Evolutionary conservation across 116 monocot genomes (phyloP).

Genomic region (Phalaenopsis hybrid): DNA sequence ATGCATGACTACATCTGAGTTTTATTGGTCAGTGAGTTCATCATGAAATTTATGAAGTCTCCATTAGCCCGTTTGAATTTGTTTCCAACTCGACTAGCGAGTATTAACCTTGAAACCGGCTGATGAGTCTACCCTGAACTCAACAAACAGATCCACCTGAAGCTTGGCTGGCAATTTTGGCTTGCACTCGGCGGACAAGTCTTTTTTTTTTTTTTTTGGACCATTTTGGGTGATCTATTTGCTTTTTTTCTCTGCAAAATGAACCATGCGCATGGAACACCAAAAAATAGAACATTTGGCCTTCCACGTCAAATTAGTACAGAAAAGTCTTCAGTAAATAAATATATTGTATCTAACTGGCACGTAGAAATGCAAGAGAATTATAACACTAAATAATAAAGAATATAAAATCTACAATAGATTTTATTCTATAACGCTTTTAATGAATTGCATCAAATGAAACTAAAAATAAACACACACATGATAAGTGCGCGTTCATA

Average conservation of each 20-base stretch:
- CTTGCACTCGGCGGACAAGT: no score
- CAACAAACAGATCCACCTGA: no score
- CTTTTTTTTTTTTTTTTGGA: no score
- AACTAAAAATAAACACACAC: not conserved
- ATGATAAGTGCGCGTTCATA: not conserved
- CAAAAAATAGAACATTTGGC: not conserved
- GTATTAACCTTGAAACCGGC: no score
- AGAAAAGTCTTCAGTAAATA: not conserved
- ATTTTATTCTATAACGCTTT: not conserved
- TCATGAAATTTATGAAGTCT: no score
- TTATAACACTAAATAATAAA: not conserved
- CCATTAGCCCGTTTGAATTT: no score
- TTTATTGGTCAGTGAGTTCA: no score
- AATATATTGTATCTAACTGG: not conserved
- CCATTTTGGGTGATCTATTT: not conserved
- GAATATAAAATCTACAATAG: not conserved
- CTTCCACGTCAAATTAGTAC: not conserved
- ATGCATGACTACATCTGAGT: no score
- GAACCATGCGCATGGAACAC: not conserved
- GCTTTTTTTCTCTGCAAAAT: not conserved
- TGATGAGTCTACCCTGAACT: no score
- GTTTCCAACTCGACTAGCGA: no score
- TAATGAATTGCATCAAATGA: not conserved
- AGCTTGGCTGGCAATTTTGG: no score
- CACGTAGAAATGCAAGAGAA: not conserved